Base-by-base conservation (phyloP, 129 eudicot genomes). In the Artemisia argyi region DNA sequence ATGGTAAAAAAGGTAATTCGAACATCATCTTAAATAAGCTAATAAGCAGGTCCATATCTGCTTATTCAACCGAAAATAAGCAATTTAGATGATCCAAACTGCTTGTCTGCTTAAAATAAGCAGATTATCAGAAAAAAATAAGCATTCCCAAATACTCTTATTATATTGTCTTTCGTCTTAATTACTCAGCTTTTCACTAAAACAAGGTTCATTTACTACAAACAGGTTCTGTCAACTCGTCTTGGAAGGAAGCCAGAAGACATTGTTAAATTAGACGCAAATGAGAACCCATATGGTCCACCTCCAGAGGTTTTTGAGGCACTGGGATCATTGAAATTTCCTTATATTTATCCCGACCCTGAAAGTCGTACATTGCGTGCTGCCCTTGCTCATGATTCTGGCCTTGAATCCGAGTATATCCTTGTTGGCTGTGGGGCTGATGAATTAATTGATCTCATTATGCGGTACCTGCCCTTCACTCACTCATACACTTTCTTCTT, bases 241-340 rank as follows among this genome's bases (percentile, higher is more conserved):
- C 99, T 90, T 64, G 99, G 99, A 75, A 81, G 99, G 79, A 90
- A 95, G 82, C 99, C 97, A 1, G 99, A 95, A 79, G 99, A 95
- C 28, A 95, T 95, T 47, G 77, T 95, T 16, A 95, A 95, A 66
- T 75, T 95, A 77, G 99, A 95, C 73, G 99, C 99, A 74, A 95
- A 95, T 83, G 99, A 95, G 79, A 95, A 95, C 66, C 99, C 97
- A 49, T 95, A 95, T 69, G 99, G 99, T 66, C 98, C 97, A 73
- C 99, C 99, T 72, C 99, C 97, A 51, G 99, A 95, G 89, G 99
- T 95, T 47, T 90, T 81, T 47, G 99, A 88, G 81, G 99, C 99
- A 74, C 77, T 95, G 68, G 97, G 99, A 12, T 42, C 81, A 9
- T 71, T 95, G 91, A 90, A 85, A 69, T 95, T 95, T 74, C 99